Conservation (phyloP, 352 stramenopile genomes). For the Peronospora belbahrii region DNA sequence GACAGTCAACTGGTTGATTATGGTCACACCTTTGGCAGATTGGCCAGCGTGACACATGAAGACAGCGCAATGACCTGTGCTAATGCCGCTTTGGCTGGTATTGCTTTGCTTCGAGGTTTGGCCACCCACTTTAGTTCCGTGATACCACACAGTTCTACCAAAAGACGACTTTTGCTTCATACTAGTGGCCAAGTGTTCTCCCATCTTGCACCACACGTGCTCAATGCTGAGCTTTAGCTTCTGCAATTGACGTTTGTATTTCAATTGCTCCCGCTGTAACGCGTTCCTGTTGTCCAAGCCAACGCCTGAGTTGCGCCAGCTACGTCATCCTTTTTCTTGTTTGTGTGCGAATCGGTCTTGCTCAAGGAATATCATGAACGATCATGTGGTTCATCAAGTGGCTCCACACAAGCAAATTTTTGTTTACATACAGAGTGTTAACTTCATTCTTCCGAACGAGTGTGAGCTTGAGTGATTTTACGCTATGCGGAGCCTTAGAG, state of each 20-base stretch:
- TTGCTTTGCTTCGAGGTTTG: constrained; percentile 15
- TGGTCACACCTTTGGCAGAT: too few relatives aligned
- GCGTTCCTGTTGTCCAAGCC: constrained; percentile 35
- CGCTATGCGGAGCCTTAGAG: constrained; percentile 40
- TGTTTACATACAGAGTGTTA: constrained; percentile 76
- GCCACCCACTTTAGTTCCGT: constrained; percentile 12
- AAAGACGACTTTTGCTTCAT: constrained; percentile 4
- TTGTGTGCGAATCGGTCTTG: too few relatives aligned
- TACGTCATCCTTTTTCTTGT: constrained; percentile 37
- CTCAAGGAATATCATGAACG: constrained; percentile 79
- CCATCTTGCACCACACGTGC: constrained; percentile 29
- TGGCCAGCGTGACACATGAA: too few relatives aligned
- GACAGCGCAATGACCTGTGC: constrained; percentile 50
- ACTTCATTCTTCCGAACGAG: constrained; percentile 79
- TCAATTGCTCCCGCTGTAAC: constrained; percentile 43
- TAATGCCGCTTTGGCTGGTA: constrained; percentile 23
- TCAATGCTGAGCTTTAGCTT: constrained; percentile 52
- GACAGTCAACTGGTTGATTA: constrained; percentile 87
- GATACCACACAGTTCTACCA: constrained; percentile 3
- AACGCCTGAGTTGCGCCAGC: constrained; percentile 33
- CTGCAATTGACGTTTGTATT: constrained; percentile 61
- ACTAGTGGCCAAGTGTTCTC: constrained; percentile 11
- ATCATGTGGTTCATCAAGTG: constrained; percentile 55
- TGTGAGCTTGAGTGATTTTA: constrained; percentile 68
- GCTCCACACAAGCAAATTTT: constrained; percentile 74